Percentiles rank a stretch among this genome's conserved stretches.
Evolutionary conservation across 305 asterid species (phyloP).

Genomic region (Fraxinus baroniana): DNA sequence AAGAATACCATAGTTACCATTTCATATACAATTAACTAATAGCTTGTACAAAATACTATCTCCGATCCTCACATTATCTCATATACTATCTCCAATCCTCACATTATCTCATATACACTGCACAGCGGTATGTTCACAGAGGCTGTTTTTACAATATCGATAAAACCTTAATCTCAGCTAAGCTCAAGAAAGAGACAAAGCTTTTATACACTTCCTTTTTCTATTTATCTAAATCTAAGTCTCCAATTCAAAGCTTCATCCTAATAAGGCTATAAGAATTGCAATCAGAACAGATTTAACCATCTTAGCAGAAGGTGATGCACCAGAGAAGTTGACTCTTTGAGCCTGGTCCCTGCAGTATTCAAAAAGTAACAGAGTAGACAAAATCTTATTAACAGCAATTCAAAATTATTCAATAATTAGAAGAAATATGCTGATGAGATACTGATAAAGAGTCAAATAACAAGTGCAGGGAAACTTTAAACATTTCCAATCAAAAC

Average conservation of each 20-base stretch:
- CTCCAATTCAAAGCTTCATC: conserved; percentile 15
- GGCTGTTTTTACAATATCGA: neutral
- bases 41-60: neutral
- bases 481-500: neutral
- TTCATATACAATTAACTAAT: neutral
- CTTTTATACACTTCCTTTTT: conserved; percentile 8
- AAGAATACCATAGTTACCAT: neutral
- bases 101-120: neutral
- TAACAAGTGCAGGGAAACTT: neutral
- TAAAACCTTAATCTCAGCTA: conserved; percentile 8
- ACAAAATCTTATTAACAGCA: neutral
- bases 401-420: neutral
- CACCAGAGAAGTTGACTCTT: conserved; percentile 60
- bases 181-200: conserved; percentile 17
- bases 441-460: neutral
- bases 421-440: neutral
- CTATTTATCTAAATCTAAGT: conserved; percentile 3
- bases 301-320: conserved; percentile 37
- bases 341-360: conserved; percentile 65
- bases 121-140: neutral
- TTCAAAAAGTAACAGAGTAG: conserved; percentile 14
- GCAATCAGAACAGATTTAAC: conserved; percentile 31
- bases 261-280: conserved; percentile 32
- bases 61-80: neutral
- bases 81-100: neutral